Conservation (phyloP, 2,329 filamentous ascomycete species). For the Ophiostoma ulmi region DNA sequence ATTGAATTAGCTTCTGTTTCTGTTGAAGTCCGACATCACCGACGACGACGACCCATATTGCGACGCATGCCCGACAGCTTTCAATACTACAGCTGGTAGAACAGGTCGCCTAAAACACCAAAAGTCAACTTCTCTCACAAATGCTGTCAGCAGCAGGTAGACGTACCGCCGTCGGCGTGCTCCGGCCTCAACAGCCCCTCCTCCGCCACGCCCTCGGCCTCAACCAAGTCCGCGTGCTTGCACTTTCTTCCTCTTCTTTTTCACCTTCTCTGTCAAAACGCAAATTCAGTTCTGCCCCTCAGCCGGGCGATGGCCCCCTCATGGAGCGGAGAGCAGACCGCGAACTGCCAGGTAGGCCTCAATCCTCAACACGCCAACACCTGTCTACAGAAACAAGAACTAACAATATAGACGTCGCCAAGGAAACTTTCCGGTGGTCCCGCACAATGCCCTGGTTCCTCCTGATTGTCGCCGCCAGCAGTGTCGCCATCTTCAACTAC, state of each 20-base stretch:
- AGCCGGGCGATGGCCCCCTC: constrained; percentile 56
- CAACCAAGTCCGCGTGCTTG: background rate
- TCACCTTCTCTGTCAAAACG: background rate
- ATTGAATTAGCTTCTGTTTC: background rate
- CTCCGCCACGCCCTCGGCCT: constrained; percentile 14
- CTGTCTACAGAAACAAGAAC: constrained; percentile 25
- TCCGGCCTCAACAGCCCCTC: constrained; percentile 20
- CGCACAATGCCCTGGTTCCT: constrained; percentile 78
- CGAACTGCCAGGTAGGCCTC: constrained; percentile 55
- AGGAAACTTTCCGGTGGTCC: constrained; percentile 55
- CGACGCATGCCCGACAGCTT: background rate
- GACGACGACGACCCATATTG: background rate
- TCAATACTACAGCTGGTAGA: background rate
- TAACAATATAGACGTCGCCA: constrained; percentile 35
- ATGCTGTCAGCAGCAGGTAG: constrained; percentile 26
- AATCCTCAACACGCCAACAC: background rate
- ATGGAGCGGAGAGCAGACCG: constrained; percentile 62
- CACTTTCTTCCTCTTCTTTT: constrained; percentile 10
- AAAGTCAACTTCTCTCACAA: background rate
- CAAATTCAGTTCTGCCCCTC: constrained; percentile 47
- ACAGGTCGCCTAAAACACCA: background rate
- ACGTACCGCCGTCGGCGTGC: constrained; percentile 22
- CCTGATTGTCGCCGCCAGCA: constrained; percentile 62
- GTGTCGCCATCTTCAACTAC: constrained; percentile 96
- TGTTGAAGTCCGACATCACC: background rate